Evolutionary conservation across 805 yeast species (phyloP), one percentile per base, ranked within the genome.

Genomic region (Blastobotrys mokoenaii): DNA sequence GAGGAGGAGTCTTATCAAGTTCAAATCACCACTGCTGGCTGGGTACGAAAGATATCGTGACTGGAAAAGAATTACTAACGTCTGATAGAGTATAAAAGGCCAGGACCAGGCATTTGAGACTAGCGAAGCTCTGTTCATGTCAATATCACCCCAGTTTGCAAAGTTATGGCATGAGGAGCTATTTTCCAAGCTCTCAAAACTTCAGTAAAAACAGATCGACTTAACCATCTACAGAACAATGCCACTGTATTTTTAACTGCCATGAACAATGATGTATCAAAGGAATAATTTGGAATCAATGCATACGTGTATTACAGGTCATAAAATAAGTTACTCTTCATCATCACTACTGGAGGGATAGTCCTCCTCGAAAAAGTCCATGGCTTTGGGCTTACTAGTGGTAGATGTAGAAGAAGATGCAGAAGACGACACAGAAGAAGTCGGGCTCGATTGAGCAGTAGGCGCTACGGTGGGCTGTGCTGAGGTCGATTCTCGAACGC

Each of bases 71-170:
- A 14, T 18, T 10, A 36, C 18, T 12, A 36, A 36, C 14, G 22
- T 16, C 8, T 8, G n/a, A 20, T 8, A 22, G 27, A 40, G 16
- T 12, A 11, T 32, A 12, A 6, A 32, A 4, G 35, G 35, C 35
- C 4, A 5, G 6, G 40, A 45, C 11, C 20, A 41, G 3, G 43
- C 44, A 0, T 64, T 46, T 46, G 66, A 64, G 36, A 54, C 64
- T 2, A 44, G 54, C 16, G 69, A 65, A 45, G 56, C 59, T 7
- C 51, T 63, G 34, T 49, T 61, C 25, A 55, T 58, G 61, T 45
- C 18, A 9, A 34, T 39, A 10, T 60, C 64, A n/a, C 57, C 59
- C 1, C 32, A 27, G 38, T 60, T 60, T 44, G 27, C 41, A 3
- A 11, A 29, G 11, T 33, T 17, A 22, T 60, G 62, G 62, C 40